Base-by-base conservation (phyloP, 192 early-diverging fungal species). In the Coemansia sp. region DNA sequence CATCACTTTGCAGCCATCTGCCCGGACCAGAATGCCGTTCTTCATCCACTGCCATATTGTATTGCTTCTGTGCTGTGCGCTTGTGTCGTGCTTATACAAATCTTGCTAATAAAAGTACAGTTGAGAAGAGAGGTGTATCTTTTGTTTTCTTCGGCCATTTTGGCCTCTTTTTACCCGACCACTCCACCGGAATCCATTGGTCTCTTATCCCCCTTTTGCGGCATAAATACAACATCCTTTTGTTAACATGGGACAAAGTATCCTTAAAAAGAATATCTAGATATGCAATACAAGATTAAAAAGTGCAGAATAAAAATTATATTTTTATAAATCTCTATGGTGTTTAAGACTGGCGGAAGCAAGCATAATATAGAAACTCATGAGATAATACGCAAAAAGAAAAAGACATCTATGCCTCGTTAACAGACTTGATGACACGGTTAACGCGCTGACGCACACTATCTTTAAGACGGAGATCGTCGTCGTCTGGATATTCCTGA, bases 381-480 rank as follows among this genome's bases (percentile, higher is more conserved):
- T 36, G 6, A 6, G 10, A 10, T 36, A 36, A 36, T 10, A 36
- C 33, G 33, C 33, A 36, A 10, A 36, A 10, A 6, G 6, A 10
- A 10, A 36, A 10, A 46, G 8, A 10, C 11, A 46, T 17, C 39
- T 46, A 46, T 14, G 39, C 39, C 57, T 81, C 78, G 54, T 81
- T 81, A 20, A 81, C 78, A 9, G 78, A 72, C 21, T 64, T 66
- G 27, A 81, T 68, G 36, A 75, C 70, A 20, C 78, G 69, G 51
- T 71, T 81, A 24, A 81, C 72, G 0, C 78, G 72, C 66, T 81
- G 78, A 5, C 78, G 72, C 9, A 81, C 78, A 46, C 78, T 81
- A 21, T 81, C 78, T 27, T 81, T 81, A 11, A 81, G 66, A 60
- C 72, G 72, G 50, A 80, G 56, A 1, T 75, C 69, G 53, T 80